Percentiles rank a stretch among this genome's conserved stretches.
phyloP scores from a whole-genome alignment of 23 red algal genomes.

The Gracilariopsis chorda region DNA sequence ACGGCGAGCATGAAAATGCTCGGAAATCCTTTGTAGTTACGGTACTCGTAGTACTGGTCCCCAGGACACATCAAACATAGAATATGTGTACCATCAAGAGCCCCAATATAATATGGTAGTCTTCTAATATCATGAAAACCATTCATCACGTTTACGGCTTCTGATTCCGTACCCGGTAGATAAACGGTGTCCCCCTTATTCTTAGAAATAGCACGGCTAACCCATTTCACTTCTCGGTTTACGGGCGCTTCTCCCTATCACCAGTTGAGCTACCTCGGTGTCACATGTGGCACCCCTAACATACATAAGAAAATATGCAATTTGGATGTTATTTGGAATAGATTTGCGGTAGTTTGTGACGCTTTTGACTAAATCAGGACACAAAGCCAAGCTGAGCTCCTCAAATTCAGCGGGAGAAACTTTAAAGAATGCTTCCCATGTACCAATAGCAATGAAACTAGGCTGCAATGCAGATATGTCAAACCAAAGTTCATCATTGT shows the following conservation, averaged over 20 bases:
- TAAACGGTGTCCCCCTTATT: not conserved
- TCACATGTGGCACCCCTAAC: not conserved
- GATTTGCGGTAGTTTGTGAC: not conserved
- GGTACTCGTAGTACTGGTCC: constrained; percentile 7
- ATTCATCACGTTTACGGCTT: not conserved
- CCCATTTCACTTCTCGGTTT: not conserved
- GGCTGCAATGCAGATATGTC: too few relatives aligned
- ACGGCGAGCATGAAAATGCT: constrained; percentile 10
- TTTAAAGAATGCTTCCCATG: constrained; percentile 6
- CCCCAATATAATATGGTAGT: constrained; percentile 8
- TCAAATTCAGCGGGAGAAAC: not conserved
- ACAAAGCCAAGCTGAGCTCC: not conserved
- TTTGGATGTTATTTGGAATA: not conserved
- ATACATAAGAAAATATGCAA: not conserved
- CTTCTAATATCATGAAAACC: constrained; percentile 1
- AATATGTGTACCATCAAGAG: constrained; percentile 18
- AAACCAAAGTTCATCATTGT: too few relatives aligned
- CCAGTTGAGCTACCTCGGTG: not conserved
- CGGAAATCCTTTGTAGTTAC: not conserved
- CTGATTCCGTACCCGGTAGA: not conserved
- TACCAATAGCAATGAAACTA: too few relatives aligned
- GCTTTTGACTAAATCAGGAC: not conserved
- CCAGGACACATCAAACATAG: not conserved
- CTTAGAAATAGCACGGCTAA: not conserved
- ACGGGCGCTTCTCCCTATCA: constrained; percentile 1